Conservation (phyloP, 176 grass and related monocot species). For the Stipa capillata region DNA sequence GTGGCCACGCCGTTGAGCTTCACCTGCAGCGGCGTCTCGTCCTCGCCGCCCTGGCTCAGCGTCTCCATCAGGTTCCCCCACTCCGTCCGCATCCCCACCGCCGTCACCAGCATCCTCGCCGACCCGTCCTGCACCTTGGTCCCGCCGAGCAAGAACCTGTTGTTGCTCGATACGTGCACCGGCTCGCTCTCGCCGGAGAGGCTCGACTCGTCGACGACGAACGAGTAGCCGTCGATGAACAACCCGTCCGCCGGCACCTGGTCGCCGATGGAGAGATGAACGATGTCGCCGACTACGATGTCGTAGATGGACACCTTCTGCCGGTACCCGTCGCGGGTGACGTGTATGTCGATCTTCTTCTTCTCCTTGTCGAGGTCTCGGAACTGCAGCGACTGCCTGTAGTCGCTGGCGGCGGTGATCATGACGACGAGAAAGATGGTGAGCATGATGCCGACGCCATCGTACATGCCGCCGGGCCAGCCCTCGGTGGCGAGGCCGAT, state of each 20-base stretch:
- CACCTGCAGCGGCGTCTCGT: constrained; percentile 96
- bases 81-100: constrained; percentile 92
- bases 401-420: constrained; percentile 89
- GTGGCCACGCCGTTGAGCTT: constrained; percentile 97
- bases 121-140: constrained; percentile 98
- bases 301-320: constrained; percentile 97
- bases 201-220: constrained; percentile 80
- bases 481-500: constrained; percentile 89
- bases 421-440: constrained; percentile 69
- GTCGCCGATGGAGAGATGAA: constrained; percentile 86
- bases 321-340: constrained; percentile 73
- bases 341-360: constrained; percentile 91
- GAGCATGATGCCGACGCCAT: constrained; percentile 79
- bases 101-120: constrained; percentile 75
- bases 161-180: constrained; percentile 42
- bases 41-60: constrained; percentile 73
- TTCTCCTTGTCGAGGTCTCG: constrained; percentile 93
- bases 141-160: constrained; percentile 79
- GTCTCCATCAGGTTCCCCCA: constrained; percentile 99
- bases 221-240: constrained; percentile 72
- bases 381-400: constrained; percentile 94
- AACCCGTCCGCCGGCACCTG: constrained; percentile 81
- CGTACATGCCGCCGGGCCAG: constrained; percentile 63
- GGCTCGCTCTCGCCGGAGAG: constrained; percentile 90
- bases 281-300: constrained; percentile 79